Evolutionary conservation across 176 grass and related monocot species (phyloP).

Genomic region (Oryza punctata): DNA sequence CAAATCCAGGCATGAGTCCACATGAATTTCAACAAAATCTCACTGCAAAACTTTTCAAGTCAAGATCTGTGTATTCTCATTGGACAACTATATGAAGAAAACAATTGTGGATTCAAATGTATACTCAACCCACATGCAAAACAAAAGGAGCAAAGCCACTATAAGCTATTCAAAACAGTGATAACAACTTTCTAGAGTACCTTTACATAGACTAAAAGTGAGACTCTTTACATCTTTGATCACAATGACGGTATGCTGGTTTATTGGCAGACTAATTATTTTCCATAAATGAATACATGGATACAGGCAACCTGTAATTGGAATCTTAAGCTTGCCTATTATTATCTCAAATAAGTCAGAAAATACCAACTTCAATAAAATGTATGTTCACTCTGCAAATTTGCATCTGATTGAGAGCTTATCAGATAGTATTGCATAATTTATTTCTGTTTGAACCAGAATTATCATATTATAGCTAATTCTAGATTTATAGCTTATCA

Average conservation of each 20-base stretch:
- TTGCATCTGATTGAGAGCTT: not conserved
- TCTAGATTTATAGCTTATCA: constrained; percentile 12
- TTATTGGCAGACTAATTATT: not conserved
- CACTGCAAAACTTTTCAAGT: constrained; percentile 10
- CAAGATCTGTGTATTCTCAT: not conserved
- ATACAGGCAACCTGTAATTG: not conserved
- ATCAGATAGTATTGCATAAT: not conserved
- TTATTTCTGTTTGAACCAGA: not conserved
- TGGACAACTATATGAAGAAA: not conserved
- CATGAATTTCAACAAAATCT: constrained; percentile 10
- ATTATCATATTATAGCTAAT: constrained; percentile 1
- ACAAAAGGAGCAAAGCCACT: not conserved
- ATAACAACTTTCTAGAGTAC: not conserved
- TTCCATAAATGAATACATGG: not conserved
- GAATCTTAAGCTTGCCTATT: not conserved
- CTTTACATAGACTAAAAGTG: not conserved
- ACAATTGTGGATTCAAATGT: not conserved
- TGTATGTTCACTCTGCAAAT: not conserved
- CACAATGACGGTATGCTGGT: not conserved
- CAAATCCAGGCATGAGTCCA: constrained; percentile 20
- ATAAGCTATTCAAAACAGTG: not conserved
- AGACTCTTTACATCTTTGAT: not conserved
- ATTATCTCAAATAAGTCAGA: not conserved
- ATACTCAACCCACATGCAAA: not conserved
- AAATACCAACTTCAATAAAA: constrained; percentile 2